Conservation (phyloP, 176 grass and related monocot species). For the Avena eriantha region DNA sequence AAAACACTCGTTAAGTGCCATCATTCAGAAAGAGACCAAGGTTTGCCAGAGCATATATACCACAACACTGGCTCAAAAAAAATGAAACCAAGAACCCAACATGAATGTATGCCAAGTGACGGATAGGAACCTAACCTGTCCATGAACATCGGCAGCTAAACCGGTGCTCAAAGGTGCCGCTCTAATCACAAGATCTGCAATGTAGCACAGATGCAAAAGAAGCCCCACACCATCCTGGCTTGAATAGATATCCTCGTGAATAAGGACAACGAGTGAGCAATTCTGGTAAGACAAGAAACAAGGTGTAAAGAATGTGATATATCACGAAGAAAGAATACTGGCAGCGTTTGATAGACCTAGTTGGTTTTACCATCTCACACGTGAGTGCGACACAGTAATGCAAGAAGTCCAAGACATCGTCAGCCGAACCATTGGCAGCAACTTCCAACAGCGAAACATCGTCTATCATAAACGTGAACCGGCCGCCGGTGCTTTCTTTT, state of each 20-base stretch:
- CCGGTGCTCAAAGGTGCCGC: constrained; percentile 72
- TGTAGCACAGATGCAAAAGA: constrained; percentile 67
- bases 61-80: neutral
- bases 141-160: constrained; percentile 92
- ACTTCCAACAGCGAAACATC: constrained; percentile 89
- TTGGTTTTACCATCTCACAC: constrained; percentile 66
- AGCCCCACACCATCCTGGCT: constrained; percentile 54
- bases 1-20: neutral
- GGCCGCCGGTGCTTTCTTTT: constrained; percentile 38
- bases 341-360: constrained; percentile 2
- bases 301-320: neutral
- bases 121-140: constrained; percentile 60
- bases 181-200: constrained; percentile 76
- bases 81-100: constrained; percentile 4
- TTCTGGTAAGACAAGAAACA: constrained; percentile 58
- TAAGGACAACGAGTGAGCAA: constrained; percentile 73
- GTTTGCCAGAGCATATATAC: neutral
- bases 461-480: constrained; percentile 69
- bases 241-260: constrained; percentile 88
- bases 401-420: constrained; percentile 77
- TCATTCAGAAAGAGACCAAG: constrained; percentile 8
- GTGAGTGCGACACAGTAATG: constrained; percentile 71
- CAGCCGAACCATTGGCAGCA: constrained; percentile 62
- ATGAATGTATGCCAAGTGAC: neutral
- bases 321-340: neutral